These are phyloP conservation scores for Linum trigynum DNA, from an alignment of 345 rosid species.

Conservation along the genomic window DNA sequence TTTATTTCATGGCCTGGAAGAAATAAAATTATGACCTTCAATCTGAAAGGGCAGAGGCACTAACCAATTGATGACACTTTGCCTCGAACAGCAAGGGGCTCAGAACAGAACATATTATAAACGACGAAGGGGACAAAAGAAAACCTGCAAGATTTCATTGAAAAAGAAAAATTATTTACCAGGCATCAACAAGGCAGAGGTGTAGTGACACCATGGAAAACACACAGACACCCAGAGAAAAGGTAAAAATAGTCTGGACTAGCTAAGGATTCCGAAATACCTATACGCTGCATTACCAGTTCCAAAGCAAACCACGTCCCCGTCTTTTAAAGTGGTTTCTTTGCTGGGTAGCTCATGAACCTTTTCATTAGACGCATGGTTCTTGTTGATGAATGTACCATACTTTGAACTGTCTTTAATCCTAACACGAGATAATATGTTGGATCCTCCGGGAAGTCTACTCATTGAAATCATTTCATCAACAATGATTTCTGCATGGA, in stretches of 20 bases:
- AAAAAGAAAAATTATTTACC: conserved; percentile 6
- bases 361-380: conserved; percentile 37
- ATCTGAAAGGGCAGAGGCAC: conserved; percentile 13
- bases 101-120: conserved; percentile 33
- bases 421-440: conserved; percentile 28
- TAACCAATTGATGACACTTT: conserved; percentile 65
- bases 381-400: conserved; percentile 63
- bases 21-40: not conserved
- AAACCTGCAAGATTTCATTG: conserved; percentile 44
- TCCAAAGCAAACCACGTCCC: conserved; percentile 71
- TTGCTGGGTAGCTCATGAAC: conserved; percentile 56
- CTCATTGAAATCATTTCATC: conserved; percentile 37
- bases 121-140: conserved; percentile 47
- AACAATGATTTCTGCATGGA: conserved; percentile 70
- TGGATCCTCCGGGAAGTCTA: conserved; percentile 17
- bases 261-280: conserved; percentile 22
- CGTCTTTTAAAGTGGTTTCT: conserved; percentile 52
- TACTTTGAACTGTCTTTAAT: conserved; percentile 80
- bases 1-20: not conserved
- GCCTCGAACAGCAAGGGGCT: conserved; percentile 34
- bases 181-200: not conserved
- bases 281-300: conserved; percentile 76
- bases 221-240: not conserved
- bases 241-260: not conserved
- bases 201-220: not conserved